Percentiles rank a stretch among this genome's conserved stretches.
Conservation (phyloP, 257 asterid genomes). For the Petrea volubilis region DNA sequence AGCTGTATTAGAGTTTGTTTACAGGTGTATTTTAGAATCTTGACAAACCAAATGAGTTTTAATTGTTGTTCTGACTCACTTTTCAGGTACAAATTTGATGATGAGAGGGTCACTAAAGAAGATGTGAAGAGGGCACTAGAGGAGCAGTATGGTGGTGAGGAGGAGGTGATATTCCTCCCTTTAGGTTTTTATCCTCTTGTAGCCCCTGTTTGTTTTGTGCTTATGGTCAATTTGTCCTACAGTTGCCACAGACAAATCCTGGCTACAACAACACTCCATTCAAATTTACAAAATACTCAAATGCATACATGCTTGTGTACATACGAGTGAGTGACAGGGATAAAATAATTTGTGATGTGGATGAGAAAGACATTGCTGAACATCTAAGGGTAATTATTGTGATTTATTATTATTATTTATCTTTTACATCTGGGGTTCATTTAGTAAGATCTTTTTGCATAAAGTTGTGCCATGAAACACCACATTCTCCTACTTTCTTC, state of each 20-base stretch:
- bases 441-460: conserved; percentile 4
- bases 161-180: conserved; percentile 44
- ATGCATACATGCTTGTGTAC: conserved; percentile 76
- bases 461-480: conserved; percentile 17
- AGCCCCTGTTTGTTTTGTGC: conserved; percentile 18
- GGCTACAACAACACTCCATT: conserved; percentile 64
- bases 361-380: conserved; percentile 69
- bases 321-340: conserved; percentile 71
- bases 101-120: conserved; percentile 68
- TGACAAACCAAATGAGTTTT: not conserved
- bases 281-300: conserved; percentile 66
- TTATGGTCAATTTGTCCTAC: conserved; percentile 30
- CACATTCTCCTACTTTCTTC: conserved; percentile 29
- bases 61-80: conserved; percentile 11
- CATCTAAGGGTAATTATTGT: conserved; percentile 56
- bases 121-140: conserved; percentile 61
- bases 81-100: conserved; percentile 69
- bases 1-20: conserved; percentile 21
- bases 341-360: conserved; percentile 67
- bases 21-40: conserved; percentile 5
- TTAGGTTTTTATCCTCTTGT: conserved; percentile 9
- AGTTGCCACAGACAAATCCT: conserved; percentile 67
- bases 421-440: conserved; percentile 16
- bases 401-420: no score
- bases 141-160: conserved; percentile 80